Base-by-base conservation (phyloP, 306 rosid genomes). In the Inga oerstediana region DNA sequence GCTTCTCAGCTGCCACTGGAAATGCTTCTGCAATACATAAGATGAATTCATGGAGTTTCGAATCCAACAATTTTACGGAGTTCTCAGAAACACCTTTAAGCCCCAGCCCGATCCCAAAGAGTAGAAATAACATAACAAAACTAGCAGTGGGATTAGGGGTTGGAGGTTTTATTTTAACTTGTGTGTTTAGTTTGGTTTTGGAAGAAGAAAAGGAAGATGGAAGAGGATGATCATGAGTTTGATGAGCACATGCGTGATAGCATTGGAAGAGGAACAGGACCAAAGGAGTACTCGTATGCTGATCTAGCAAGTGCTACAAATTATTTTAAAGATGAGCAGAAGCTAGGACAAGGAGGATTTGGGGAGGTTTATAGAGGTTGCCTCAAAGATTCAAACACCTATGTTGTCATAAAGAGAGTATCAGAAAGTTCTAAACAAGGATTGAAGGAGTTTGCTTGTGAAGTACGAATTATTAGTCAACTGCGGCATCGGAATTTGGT, bases 281-380 rank as follows among this genome's bases (percentile, higher is more conserved):
- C 22, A 24, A 73, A 49, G 59, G 68, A 43, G 70, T 85, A 49
- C 59, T 14, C 20, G 12, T 66, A 84, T 13, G 27, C 41, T 8
- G 85, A 85, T 45, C 43, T 82, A 4, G 88, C 14, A 32, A 61
- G 17, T 10, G 86, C 86, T 6, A 79, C 82, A 10, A 64, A 51
- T 10, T 61, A 79, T 15, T 82, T 82, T 27, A 1, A 48, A 1
- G 84, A 75, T 19, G 71, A n/a, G 5, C 52, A 74, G n/a, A 74
- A 74, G 74, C 75, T 81, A 1, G 75, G 84, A 24, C 84, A 73
- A 2, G 84, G 84, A 4, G 84, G 79, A 6, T 81, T 81, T 46
- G 66, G 84, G 6, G 73, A 22, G 7, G 84, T 81, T 4, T 81
- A 73, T 46, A 59, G 35, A 52, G 83, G 83, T 13, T 14, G 41